These are phyloP conservation scores for Cornus kousa DNA, from an alignment of 148 eudicot species.

Conservation along the genomic window DNA sequence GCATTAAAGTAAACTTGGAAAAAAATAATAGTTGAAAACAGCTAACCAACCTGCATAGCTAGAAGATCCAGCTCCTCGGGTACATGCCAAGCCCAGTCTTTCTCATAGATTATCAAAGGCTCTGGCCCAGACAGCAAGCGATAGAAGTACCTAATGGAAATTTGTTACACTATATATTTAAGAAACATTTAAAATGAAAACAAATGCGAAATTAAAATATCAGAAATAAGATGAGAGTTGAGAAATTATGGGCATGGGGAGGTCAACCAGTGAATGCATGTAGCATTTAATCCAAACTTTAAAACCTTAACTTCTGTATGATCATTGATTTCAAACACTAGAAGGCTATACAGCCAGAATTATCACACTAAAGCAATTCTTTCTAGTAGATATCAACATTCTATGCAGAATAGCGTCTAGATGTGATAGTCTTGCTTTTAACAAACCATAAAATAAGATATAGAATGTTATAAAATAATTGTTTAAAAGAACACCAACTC, in stretches of 20 bases:
- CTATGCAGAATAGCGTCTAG: background rate
- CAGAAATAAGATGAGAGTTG: too few species aligned
- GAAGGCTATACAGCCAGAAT: background rate
- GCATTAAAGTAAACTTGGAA: slow-evolving; percentile 7
- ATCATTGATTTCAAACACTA: background rate
- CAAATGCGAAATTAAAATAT: too few species aligned
- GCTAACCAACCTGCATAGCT: slow-evolving; percentile 71
- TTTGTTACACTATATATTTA: background rate
- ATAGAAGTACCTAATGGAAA: slow-evolving; percentile 74
- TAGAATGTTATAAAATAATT: background rate
- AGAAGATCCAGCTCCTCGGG: slow-evolving; percentile 69
- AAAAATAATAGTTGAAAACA: background rate
- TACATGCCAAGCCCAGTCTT: slow-evolving; percentile 94
- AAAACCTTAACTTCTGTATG: background rate
- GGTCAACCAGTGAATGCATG: background rate
- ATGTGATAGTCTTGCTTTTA: background rate
- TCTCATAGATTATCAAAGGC: slow-evolving; percentile 72
- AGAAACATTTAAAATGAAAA: too few species aligned
- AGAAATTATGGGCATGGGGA: too few species aligned
- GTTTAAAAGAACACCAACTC: background rate
- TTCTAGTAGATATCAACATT: slow-evolving; percentile 9
- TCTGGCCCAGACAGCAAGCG: slow-evolving; percentile 81
- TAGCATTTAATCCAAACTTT: slow-evolving; percentile 1
- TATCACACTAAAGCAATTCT: background rate
- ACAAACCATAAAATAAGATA: background rate